Evolutionary conservation across 805 yeast genomes (phyloP).

Genomic region (Saccharomycopsis sp.): DNA sequence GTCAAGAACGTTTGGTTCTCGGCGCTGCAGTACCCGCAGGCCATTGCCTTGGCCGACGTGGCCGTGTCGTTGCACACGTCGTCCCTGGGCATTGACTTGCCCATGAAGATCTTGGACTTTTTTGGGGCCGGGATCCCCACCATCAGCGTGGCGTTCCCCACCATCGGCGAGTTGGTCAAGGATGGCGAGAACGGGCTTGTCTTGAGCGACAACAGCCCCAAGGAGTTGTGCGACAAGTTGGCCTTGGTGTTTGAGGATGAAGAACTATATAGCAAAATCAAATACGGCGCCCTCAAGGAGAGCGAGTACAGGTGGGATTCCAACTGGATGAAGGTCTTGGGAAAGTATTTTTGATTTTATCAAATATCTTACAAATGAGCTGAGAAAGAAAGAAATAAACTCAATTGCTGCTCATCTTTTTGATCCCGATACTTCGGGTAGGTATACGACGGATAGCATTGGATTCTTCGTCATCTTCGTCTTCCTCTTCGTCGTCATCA

Average conservation of each 20-base stretch:
- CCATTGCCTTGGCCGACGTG: slow-evolving; percentile 69
- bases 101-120: slow-evolving; percentile 95
- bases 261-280: slow-evolving; percentile 34
- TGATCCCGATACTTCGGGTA: no score
- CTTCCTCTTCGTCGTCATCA: not conserved
- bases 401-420: no score
- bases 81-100: slow-evolving; percentile 87
- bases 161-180: slow-evolving; percentile 68
- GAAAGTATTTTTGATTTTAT: no score
- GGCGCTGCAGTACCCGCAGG: slow-evolving; percentile 66
- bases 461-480: not conserved
- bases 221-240: slow-evolving; percentile 39
- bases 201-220: slow-evolving; percentile 31
- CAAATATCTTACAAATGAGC: no score
- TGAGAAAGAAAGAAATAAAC: no score
- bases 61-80: slow-evolving; percentile 89
- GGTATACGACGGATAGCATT: no score
- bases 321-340: slow-evolving; percentile 46
- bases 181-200: slow-evolving; percentile 62
- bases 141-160: slow-evolving; percentile 64
- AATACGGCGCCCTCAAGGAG: slow-evolving; percentile 66
- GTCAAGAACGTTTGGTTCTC: slow-evolving; percentile 70
- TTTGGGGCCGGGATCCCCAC: slow-evolving; percentile 96
- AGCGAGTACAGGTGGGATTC: slow-evolving; percentile 62
- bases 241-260: slow-evolving; percentile 28